Conservation (phyloP, 2,329 filamentous ascomycete species). For the Penicillium sp. region DNA sequence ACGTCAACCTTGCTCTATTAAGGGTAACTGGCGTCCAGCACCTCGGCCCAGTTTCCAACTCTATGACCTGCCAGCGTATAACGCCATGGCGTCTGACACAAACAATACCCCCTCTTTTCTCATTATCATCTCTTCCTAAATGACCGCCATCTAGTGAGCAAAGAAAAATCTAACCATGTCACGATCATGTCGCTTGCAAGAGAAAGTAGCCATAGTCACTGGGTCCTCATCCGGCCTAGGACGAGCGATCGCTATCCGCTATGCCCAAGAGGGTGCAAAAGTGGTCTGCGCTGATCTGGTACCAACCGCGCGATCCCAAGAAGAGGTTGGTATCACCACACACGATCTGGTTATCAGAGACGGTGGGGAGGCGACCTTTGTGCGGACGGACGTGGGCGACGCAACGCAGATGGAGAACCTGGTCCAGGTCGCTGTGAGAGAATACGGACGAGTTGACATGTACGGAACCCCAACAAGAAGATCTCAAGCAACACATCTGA, state of each 20-base stretch:
- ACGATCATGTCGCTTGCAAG: constrained; percentile 19
- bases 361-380: constrained; percentile 41
- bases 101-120: background rate
- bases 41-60: background rate
- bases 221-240: constrained; percentile 49
- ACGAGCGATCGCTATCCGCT: constrained; percentile 46
- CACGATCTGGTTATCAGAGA: constrained; percentile 38
- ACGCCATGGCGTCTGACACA: background rate
- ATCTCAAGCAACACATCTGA: background rate
- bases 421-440: constrained; percentile 34
- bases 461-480: constrained; percentile 20
- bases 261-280: constrained; percentile 39
- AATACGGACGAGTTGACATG: constrained; percentile 45
- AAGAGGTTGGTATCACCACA: constrained; percentile 30
- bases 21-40: background rate
- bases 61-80: background rate
- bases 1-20: background rate
- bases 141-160: background rate
- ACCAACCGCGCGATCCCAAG: constrained; percentile 13
- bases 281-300: constrained; percentile 45
- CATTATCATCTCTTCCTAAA: background rate
- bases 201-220: constrained; percentile 44
- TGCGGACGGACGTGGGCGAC: constrained; percentile 44
- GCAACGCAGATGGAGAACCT: constrained; percentile 36
- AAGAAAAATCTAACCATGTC: background rate